Base-by-base conservation (phyloP, 2,329 filamentous ascomycete species). In the Paecilomyces fulvus region DNA sequence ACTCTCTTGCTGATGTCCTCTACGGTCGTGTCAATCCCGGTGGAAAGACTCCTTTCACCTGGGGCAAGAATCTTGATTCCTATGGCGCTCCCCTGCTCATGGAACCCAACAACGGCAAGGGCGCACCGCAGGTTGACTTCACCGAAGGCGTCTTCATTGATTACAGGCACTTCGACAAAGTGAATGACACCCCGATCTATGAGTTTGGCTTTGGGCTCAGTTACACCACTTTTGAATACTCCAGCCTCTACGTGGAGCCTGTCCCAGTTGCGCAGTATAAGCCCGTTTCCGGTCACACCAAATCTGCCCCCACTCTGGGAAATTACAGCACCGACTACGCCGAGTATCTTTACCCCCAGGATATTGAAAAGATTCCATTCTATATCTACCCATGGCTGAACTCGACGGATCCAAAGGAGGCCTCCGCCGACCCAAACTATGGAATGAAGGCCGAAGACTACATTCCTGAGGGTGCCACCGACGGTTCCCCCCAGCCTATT, bases 1-100 rank as follows among this genome's bases (percentile, higher is more conserved):
- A 90, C 65, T 81, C 86, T 2, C 81, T 91, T 51, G 84, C 85
- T 2, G 88, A 91, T 65, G 77, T 91, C 21, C 79, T 91, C 7
- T 91, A 89, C 69, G 88, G 88, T 56, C 76, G 77, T 54, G 75
- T 82, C 66, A 86, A 85, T 69, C 83, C 83, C 14, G 80, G 80
- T 55, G 83, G 76, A 63, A 86, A 86, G 73, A 72, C 81, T 6
- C 80, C 82, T 12, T 86, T 86, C 72, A 85, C 83, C 52, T 78
- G 83, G 70, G 83, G 80, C 43, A 72, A 72, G 60, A 73, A 74
- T 11, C 77, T 76, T 25, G 73, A 76, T 52, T 76, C 81, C 53
- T 86, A 83, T 59, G 82, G 82, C 14, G 75, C 77, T 3, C 75
- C 82, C 56, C 64, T 86, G 43, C 70, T 86, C 53, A 83, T 82